Evolutionary conservation across 805 yeast species (phyloP), one percentile per base, ranked within the genome.

Genomic region (Metschnikowia cerradonensis): DNA sequence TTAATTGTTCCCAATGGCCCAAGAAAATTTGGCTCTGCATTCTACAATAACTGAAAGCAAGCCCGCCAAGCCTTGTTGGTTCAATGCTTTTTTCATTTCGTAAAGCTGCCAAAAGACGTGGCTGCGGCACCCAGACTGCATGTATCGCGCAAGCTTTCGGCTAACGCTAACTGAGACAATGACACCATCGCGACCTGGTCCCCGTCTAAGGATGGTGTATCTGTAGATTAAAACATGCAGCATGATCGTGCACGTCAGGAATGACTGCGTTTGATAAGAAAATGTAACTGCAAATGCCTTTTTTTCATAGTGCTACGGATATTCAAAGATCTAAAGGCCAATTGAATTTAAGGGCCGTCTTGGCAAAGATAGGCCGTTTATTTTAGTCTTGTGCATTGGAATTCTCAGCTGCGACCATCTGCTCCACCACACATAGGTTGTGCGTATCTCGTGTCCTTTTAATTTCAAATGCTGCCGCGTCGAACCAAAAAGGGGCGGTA

Each of bases 101-200:
- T 10, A 37, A 37, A 37, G 40, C 40, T 19, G 20, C n/a, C 23
- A 37, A 37, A 37, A 19, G 40, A 15, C 26, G 26, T 19, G n/a
- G 35, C 13, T 37, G 40, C 23, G 20, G 20, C 38, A 4, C n/a
- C 19, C 31, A 8, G 41, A 39, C 32, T 39, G 41, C 41, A 39
- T 39, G 19, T 14, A n/a, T n/a, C 41, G 41, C 41, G 41, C 41
- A 39, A 14, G 14, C 41, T n/a, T 23, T 39, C 41, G 41, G 41
- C 31, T 22, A 23, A 23, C 31, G 31, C 41, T 22, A 23, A 23
- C 41, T 23, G 7, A n/a, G 30, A 39, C 31, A 39, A 20, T 22
- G 10, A 6, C 7, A 39, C 19, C 17, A 39, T 19, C 41, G 23
- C 41, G 41, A 11, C 17, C 8, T 11, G 11, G n/a, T 11, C 20